These are phyloP conservation scores for Pseudodiploospora longispora DNA, from an alignment of 2,329 filamentous ascomycete species.

Conservation along the genomic window DNA sequence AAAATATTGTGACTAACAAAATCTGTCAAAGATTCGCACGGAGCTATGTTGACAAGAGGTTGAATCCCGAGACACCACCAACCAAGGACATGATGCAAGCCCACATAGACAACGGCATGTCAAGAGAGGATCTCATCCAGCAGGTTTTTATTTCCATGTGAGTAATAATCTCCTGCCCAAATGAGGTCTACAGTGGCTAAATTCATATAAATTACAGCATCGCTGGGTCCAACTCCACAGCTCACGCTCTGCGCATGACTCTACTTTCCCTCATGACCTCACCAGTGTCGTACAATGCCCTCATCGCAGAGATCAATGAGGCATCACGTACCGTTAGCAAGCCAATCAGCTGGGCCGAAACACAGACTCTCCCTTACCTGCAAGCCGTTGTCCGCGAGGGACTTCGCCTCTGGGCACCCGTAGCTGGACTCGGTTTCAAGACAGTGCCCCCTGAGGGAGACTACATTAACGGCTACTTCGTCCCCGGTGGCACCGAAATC, in stretches of 20 bases:
- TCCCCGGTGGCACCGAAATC: slow-evolving; percentile 44
- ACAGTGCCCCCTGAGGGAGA: slow-evolving; percentile 44
- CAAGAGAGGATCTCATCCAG: slow-evolving; percentile 7
- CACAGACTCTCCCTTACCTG: slow-evolving; percentile 43
- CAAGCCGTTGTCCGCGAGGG: slow-evolving; percentile 50
- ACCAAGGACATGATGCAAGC: slow-evolving; percentile 13
- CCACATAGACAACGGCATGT: slow-evolving; percentile 18
- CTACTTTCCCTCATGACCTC: slow-evolving; percentile 43
- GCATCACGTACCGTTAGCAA: slow-evolving; percentile 29
- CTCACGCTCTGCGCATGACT: slow-evolving; percentile 42
- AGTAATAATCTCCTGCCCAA: background rate
- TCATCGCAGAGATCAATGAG: slow-evolving; percentile 35
- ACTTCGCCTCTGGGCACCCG: slow-evolving; percentile 47
- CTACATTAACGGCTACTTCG: slow-evolving; percentile 40
- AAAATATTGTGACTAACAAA: background rate
- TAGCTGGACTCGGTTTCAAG: slow-evolving; percentile 45
- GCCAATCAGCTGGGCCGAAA: slow-evolving; percentile 36
- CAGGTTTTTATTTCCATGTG: slow-evolving; percentile 9
- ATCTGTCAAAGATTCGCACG: slow-evolving; percentile 10
- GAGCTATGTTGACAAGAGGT: slow-evolving; percentile 13
- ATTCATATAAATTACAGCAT: slow-evolving; percentile 27
- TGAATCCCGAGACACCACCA: slow-evolving; percentile 11
- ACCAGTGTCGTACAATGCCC: slow-evolving; percentile 28
- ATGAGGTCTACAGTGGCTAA: background rate
- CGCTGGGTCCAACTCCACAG: slow-evolving; percentile 53